Evolutionary conservation across 345 rosid species (phyloP).

Genomic region (Euphorbia pulcherrima): DNA sequence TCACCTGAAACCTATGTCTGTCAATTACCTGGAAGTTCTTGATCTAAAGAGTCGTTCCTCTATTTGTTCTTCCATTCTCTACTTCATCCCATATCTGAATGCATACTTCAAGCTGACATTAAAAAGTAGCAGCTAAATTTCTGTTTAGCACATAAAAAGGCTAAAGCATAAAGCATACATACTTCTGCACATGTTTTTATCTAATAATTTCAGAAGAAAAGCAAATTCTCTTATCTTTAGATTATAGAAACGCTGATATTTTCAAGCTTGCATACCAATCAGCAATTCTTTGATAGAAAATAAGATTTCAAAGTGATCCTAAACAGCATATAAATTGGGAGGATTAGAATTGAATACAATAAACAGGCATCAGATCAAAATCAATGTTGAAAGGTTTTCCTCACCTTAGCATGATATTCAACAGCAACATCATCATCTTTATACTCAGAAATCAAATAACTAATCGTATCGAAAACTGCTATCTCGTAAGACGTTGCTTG

Average conservation of each 20-base stretch:
- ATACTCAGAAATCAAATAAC: constrained; percentile 48
- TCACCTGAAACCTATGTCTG: too few relatives aligned
- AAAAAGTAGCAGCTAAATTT: background rate
- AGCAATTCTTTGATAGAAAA: too few relatives aligned
- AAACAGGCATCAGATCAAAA: too few relatives aligned
- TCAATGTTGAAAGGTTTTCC: too few relatives aligned
- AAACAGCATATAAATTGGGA: too few relatives aligned
- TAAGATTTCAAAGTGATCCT: too few relatives aligned
- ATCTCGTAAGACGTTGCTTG: constrained; percentile 71
- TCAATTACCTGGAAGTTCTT: background rate
- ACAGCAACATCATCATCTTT: constrained; percentile 70
- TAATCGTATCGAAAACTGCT: constrained; percentile 56
- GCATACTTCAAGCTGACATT: background rate
- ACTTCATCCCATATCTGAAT: background rate
- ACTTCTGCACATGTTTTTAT: background rate
- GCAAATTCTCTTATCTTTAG: too few relatives aligned
- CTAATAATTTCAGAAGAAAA: background rate
- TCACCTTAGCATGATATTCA: constrained; percentile 59
- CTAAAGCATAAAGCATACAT: background rate
- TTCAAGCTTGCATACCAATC: too few relatives aligned
- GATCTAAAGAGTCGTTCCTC: background rate
- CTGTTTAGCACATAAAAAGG: background rate
- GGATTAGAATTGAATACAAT: too few relatives aligned
- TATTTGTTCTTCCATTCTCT: background rate
- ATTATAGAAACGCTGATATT: too few relatives aligned